Evolutionary conservation across 495 filamentous ascomycete genomes (phyloP).

Genomic region (Trichoderma orchidacearum): DNA sequence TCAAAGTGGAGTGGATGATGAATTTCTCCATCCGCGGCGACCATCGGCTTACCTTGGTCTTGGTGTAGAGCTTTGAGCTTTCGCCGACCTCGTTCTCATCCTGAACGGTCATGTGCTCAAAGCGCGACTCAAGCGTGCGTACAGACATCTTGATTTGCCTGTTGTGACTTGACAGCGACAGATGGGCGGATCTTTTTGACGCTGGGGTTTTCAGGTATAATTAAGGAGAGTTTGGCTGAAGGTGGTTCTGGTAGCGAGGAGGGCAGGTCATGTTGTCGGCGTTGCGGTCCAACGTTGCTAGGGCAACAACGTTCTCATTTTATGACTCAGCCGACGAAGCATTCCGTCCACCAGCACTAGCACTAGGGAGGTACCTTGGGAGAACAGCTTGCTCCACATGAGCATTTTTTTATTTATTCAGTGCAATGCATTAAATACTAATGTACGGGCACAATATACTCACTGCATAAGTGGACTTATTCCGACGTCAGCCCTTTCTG

Average conservation of each 20-base stretch:
- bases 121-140: conserved; percentile 54
- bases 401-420: too few species aligned
- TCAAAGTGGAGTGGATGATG: too few species aligned
- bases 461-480: too few species aligned
- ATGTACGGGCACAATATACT: too few species aligned
- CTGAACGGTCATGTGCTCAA: conserved; percentile 70
- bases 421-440: too few species aligned
- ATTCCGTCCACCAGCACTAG: too few species aligned
- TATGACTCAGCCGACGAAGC: neutral
- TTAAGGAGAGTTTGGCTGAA: neutral
- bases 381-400: too few species aligned
- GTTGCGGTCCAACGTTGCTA: neutral
- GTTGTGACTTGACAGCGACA: neutral
- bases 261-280: neutral
- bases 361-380: too few species aligned
- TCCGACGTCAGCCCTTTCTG: too few species aligned
- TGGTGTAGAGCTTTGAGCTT: conserved; percentile 37
- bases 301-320: neutral
- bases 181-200: neutral
- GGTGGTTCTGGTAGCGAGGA: neutral
- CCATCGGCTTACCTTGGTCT: conserved; percentile 48
- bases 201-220: neutral
- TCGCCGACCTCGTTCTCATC: conserved; percentile 58
- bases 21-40: neutral
- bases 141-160: conserved; percentile 26